Evolutionary conservation across 2,329 filamentous ascomycete genomes (phyloP).

Genomic region (Ascochyta rabiei): DNA sequence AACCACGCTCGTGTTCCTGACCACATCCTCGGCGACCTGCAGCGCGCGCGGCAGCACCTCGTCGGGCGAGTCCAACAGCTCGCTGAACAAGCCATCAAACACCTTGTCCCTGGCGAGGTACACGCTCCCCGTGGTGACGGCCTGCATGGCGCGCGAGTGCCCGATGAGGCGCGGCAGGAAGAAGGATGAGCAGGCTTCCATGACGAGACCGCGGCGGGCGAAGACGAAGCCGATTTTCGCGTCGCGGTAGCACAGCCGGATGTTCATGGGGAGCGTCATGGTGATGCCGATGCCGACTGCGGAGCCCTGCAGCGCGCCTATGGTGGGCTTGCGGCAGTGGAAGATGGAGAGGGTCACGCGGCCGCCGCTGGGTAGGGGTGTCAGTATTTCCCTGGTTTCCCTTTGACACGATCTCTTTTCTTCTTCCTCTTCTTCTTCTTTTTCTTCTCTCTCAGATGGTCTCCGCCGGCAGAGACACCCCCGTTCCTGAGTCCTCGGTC

Average conservation of each 20-base stretch:
- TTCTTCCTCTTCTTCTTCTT: not conserved
- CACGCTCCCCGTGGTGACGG: conserved; percentile 70
- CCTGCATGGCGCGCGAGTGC: conserved; percentile 65
- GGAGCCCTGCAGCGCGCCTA: conserved; percentile 61
- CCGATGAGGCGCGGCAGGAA: conserved; percentile 76
- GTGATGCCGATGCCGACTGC: conserved; percentile 65
- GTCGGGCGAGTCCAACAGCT: conserved; percentile 63
- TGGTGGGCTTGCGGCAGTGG: conserved; percentile 62
- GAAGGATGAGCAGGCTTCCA: conserved; percentile 74
- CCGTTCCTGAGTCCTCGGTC: no score
- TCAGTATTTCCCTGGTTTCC: not conserved
- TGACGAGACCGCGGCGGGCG: conserved; percentile 69
- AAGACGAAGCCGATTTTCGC: conserved; percentile 80
- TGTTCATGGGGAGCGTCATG: conserved; percentile 63
- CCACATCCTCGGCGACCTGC: conserved; percentile 70
- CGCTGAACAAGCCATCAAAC: conserved; percentile 68
- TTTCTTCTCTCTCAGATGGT: no score
- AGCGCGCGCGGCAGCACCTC: conserved; percentile 69
- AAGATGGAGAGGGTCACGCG: conserved; percentile 60
- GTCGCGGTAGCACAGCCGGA: conserved; percentile 58
- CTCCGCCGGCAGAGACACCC: no score
- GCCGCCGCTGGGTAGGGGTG: conserved; percentile 46
- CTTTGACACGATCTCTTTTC: not conserved
- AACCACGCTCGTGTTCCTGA: conserved; percentile 68
- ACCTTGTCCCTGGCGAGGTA: conserved; percentile 59